These are phyloP conservation scores for Phytopythium montanum DNA, from an alignment of 352 stramenopile genomes.

Conservation along the genomic window DNA sequence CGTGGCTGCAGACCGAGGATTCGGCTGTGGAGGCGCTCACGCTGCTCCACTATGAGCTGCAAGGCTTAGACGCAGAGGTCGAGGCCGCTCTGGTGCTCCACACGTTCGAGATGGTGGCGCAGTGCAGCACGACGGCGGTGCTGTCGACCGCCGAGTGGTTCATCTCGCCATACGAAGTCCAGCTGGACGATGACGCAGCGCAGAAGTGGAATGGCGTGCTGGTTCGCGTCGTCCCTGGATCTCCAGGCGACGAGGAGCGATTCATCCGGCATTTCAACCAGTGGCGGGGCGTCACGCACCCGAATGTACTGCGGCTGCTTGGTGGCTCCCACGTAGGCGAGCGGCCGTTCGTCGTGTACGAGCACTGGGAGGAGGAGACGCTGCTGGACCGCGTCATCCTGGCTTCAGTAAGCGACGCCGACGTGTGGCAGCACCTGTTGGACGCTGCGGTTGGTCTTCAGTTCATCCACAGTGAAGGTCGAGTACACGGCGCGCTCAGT, in stretches of 20 bases:
- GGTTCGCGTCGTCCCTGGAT: background rate
- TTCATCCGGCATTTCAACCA: conserved; percentile 6
- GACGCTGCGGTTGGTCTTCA: conserved; percentile 21
- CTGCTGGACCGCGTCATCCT: conserved; percentile 12
- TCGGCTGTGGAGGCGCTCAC: conserved; percentile 12
- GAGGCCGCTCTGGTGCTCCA: conserved; percentile 11
- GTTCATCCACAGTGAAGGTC: conserved; percentile 13
- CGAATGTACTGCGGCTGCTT: conserved; percentile 17
- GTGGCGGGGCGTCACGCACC: conserved; percentile 13
- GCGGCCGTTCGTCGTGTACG: conserved; percentile 22
- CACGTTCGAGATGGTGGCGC: conserved; percentile 5
- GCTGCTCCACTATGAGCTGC: conserved; percentile 14
- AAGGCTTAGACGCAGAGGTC: conserved; percentile 3
- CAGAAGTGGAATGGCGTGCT: conserved; percentile 21
- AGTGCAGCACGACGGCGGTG: background rate
- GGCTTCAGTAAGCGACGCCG: background rate
- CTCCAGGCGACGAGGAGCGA: background rate
- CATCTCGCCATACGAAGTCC: conserved; percentile 22
- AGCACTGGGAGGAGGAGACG: conserved; percentile 11
- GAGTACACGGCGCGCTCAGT: conserved; percentile 15
- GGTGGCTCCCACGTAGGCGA: conserved; percentile 20
- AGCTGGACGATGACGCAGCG: background rate
- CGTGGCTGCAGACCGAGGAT: conserved; percentile 4
- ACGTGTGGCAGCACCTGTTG: conserved; percentile 21
- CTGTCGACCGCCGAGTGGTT: conserved; percentile 21